These are phyloP conservation scores for Colletotrichum liaoningense DNA, from an alignment of 2,329 filamentous ascomycete species.

Conservation along the genomic window DNA sequence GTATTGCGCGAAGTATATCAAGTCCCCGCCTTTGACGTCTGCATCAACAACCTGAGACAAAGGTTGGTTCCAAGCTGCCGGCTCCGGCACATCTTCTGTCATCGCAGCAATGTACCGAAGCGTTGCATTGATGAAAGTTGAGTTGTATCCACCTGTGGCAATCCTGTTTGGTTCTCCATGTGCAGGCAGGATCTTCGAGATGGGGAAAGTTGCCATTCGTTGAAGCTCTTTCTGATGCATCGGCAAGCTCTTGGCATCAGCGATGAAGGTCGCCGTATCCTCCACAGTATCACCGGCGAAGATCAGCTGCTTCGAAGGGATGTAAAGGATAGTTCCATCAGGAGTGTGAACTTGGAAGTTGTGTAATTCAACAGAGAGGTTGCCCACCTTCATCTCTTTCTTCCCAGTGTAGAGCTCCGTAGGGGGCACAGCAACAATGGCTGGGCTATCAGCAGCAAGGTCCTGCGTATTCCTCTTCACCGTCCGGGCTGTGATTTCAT, in stretches of 20 bases:
- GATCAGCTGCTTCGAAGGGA: conserved; percentile 28
- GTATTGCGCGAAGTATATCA: conserved; percentile 32
- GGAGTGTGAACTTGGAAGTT: conserved; percentile 31
- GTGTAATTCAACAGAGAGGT: conserved; percentile 26
- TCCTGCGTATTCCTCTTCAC: conserved; percentile 14
- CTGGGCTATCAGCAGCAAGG: conserved; percentile 25
- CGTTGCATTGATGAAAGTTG: conserved; percentile 32
- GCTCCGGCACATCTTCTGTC: conserved; percentile 30
- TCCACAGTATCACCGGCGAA: conserved; percentile 32
- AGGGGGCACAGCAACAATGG: conserved; percentile 25
- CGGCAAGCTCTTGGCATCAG: conserved; percentile 15
- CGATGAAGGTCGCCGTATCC: conserved; percentile 33
- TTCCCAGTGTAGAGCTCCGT: conserved; percentile 21
- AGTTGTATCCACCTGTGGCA: conserved; percentile 24
- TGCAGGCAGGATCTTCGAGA: conserved; percentile 31
- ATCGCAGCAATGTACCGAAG: conserved; percentile 26
- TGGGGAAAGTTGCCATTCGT: conserved; percentile 16
- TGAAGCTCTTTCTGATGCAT: conserved; percentile 27
- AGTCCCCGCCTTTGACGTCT: conserved; percentile 23
- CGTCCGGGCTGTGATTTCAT: conserved; percentile 14
- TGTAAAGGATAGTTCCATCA: conserved; percentile 26
- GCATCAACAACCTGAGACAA: conserved; percentile 29
- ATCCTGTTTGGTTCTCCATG: conserved; percentile 28
- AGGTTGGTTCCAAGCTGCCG: conserved; percentile 23
- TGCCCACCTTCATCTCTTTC: conserved; percentile 21